Evolutionary conservation across 805 yeast genomes (phyloP).

Genomic region (Dipodascopsis uninucleata): DNA sequence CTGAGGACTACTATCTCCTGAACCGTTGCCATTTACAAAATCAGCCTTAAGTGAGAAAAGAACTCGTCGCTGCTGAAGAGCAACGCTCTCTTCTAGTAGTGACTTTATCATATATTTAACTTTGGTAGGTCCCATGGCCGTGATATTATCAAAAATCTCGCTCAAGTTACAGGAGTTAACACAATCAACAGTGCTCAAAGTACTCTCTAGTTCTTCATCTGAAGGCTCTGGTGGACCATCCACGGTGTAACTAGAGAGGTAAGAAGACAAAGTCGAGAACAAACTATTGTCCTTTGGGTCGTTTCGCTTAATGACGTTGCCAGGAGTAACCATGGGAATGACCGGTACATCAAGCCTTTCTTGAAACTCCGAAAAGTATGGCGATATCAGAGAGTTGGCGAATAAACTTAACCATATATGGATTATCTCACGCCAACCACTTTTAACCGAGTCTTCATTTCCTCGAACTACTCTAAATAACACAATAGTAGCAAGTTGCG

Average conservation of each 20-base stretch:
- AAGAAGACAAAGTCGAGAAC: constrained; percentile 88
- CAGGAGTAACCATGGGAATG: constrained; percentile 63
- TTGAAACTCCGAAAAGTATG: constrained; percentile 51
- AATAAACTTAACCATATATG: constrained; percentile 60
- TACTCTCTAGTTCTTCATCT: constrained; percentile 84
- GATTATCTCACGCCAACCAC: constrained; percentile 60
- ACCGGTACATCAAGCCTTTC: constrained; percentile 49
- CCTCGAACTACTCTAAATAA: constrained; percentile 71
- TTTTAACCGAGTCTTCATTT: constrained; percentile 47
- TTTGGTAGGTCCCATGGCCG: constrained; percentile 33
- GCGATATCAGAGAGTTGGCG: constrained; percentile 64
- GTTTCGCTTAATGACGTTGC: constrained; percentile 54
- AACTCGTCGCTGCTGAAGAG: constrained; percentile 16
- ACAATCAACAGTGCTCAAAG: constrained; percentile 79
- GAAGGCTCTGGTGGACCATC: constrained; percentile 91
- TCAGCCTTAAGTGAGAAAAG: constrained; percentile 11
- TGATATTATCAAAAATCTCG: constrained; percentile 51
- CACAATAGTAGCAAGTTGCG: constrained; percentile 84
- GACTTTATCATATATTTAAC: constrained; percentile 14
- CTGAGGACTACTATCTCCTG: not conserved
- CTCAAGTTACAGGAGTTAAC: constrained; percentile 63
- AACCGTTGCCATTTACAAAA: not conserved
- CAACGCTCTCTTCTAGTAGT: constrained; percentile 18
- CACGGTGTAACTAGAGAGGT: constrained; percentile 69
- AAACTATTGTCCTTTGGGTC: constrained; percentile 71